A percentile compares a stretch with the other conserved stretches of the same genome.
Conservation (phyloP, 164 flowering plant genomes). For the Liquidambar formosana region DNA sequence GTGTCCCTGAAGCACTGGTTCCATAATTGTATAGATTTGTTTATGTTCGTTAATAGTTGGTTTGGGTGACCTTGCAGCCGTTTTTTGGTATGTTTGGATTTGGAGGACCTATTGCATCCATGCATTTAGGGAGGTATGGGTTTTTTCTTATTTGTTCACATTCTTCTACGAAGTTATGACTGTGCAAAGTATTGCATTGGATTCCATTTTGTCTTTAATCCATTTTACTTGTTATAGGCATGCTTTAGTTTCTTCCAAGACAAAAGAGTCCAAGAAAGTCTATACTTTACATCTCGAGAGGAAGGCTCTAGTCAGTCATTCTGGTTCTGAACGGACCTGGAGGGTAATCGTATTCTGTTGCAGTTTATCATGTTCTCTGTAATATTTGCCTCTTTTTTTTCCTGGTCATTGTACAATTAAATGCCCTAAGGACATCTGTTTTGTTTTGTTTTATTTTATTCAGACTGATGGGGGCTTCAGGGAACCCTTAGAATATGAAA, state of each 20-base stretch:
- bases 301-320: constrained; percentile 48
- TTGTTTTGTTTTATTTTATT: constrained; percentile 19
- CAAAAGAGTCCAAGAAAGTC: constrained; percentile 58
- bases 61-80: constrained; percentile 49
- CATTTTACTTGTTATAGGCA: constrained; percentile 33
- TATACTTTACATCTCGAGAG: constrained; percentile 52
- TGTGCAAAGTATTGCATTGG: neutral
- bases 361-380: neutral
- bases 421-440: constrained; percentile 6
- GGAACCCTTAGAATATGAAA: constrained; percentile 53
- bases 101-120: constrained; percentile 80
- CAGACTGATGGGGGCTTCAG: constrained; percentile 74
- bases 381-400: neutral
- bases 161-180: neutral
- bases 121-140: constrained; percentile 76
- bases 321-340: constrained; percentile 55
- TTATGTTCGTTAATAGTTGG: neutral
- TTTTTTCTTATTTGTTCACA: neutral
- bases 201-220: neutral
- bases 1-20: too few relatives aligned
- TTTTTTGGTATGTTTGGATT: constrained; percentile 90
- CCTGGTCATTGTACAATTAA: neutral
- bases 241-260: constrained; percentile 77
- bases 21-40: neutral
- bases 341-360: constrained; percentile 38